phyloP scores from a whole-genome alignment of 176 grass and related monocot species.

The Hordeum vulgare region MorexV3_pseudomolecules_assembly NC_058519.1:644731461-644731960 shows the following conservation, averaged over 20 bases:
- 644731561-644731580: slow-evolving; percentile 56
- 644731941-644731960: neutral
- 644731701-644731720: neutral
- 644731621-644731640: slow-evolving; percentile 64
- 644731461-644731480: neutral
- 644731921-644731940: slow-evolving; percentile 6
- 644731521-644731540: neutral
- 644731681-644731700: neutral
- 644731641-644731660: slow-evolving; percentile 35
- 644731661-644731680: slow-evolving; percentile 43
- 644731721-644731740: neutral
- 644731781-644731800: slow-evolving; percentile 72
- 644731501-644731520: neutral
- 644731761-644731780: slow-evolving; percentile 49
- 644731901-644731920: slow-evolving; percentile 3
- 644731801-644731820: slow-evolving; percentile 65
- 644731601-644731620: slow-evolving; percentile 96
- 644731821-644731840: slow-evolving; percentile 45
- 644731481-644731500: slow-evolving; percentile 26
- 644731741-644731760: neutral
- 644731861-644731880: slow-evolving; percentile 11
- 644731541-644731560: neutral
- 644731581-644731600: slow-evolving; percentile 83
- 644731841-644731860: slow-evolving; percentile 2
- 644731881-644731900: slow-evolving; percentile 52